Evolutionary conservation across 225 moss, liverwort and hornwort genomes (phyloP), one percentile per base, ranked within the genome.

Genomic region (Pleurozium schreberi): DNA sequence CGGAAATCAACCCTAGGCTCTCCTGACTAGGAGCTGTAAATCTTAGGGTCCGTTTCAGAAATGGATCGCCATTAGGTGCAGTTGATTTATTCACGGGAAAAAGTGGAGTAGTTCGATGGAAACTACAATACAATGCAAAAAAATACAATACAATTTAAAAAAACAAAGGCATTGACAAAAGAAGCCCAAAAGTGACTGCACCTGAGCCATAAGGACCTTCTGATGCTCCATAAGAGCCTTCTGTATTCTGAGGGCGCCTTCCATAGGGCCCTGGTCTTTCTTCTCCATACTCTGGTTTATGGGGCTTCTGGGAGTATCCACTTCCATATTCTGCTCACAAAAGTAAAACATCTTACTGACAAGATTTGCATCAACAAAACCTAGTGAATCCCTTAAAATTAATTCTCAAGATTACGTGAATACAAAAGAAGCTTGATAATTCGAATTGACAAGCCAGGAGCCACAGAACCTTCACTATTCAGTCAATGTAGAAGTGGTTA

Each of bases 141-240:
- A n/a, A n/a, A n/a, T n/a, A n/a, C n/a, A n/a, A n/a, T n/a, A n/a
- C n/a, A n/a, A n/a, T n/a, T 2, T 1, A 3, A 27, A 52, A 73
- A 61, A 25, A 6, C 42, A n/a, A n/a, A n/a, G n/a, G 42, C 20
- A 47, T 65, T 28, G 84, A 36, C 13, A 81, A 47, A 84, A 69
- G 63, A 26, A 60, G 83, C 3, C 22, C n/a, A 34, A 73, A 87
- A 60, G 59, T 58, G 65, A 71, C 30, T 43, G 75, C 73, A 91
- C 91, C 89, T 88, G 92, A 68, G 73, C 87, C 85, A 83, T 93
- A 92, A 85, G 89, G 93, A 52, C 84, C 91, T 86, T 34, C 88
- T n/a, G 86, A n/a, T 33, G 88, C 65, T 76, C 82, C 90, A 28
- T 87, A 83, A 77, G 77, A 74, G 25, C 88, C 90, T 90, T 85